Conservation (phyloP, 768 basidiomycete species). For the Agrocybe chaxingu region DNA sequence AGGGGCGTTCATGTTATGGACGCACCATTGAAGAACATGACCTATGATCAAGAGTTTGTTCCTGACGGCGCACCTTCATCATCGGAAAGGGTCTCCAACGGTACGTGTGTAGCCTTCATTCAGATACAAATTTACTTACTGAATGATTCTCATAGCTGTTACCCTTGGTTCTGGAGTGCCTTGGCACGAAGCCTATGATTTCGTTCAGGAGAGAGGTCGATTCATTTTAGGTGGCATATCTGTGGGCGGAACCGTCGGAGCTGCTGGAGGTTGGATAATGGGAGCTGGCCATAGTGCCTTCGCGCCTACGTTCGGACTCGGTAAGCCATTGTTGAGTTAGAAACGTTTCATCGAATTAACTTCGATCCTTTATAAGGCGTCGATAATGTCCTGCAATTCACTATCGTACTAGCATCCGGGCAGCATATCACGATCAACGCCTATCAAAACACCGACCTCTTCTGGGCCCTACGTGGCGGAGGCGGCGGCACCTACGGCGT, state of each 20-base stretch:
- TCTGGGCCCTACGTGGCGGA: constrained; percentile 43
- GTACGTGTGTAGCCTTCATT: constrained; percentile 6
- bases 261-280: constrained; percentile 46
- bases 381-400: constrained; percentile 39
- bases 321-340: constrained; percentile 16
- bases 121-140: not conserved
- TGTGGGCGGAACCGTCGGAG: constrained; percentile 38
- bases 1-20: constrained; percentile 36
- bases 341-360: not conserved
- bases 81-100: constrained; percentile 13
- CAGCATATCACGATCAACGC: constrained; percentile 31
- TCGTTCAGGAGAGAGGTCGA: constrained; percentile 30
- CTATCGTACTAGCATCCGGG: constrained; percentile 35
- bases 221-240: constrained; percentile 44
- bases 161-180: constrained; percentile 39
- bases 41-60: constrained; percentile 22
- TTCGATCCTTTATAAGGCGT: constrained; percentile 22
- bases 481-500: constrained; percentile 22
- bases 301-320: constrained; percentile 38
- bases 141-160: constrained; percentile 12
- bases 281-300: constrained; percentile 46
- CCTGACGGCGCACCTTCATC: constrained; percentile 28
- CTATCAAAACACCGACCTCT: constrained; percentile 36
- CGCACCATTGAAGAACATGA: constrained; percentile 30
- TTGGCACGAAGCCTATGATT: constrained; percentile 39